phyloP scores from a whole-genome alignment of 73 alveolate genomes.

The Paramecium sexaurelia region DNA sequence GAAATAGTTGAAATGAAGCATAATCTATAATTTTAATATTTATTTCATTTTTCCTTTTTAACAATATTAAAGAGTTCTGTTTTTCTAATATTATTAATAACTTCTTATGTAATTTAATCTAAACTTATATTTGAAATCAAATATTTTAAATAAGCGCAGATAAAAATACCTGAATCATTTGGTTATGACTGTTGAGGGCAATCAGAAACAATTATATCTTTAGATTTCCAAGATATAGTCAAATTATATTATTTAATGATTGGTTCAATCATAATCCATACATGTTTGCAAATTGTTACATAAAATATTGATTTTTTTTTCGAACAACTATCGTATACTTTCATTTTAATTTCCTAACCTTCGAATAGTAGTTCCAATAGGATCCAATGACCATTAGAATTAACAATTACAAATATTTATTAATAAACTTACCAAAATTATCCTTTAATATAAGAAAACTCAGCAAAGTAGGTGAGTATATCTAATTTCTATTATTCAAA shows the following conservation, averaged over 20 bases:
- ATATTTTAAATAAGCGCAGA: background rate
- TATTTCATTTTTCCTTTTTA: constrained; percentile 7
- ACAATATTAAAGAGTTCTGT: constrained; percentile 25
- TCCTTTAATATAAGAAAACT: background rate
- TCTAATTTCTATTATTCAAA: constrained; percentile 13
- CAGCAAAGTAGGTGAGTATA: background rate
- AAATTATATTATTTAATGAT: background rate
- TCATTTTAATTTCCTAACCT: background rate
- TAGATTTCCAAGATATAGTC: background rate
- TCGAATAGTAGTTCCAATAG: background rate
- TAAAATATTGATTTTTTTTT: constrained; percentile 46
- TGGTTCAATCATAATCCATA: constrained; percentile 17
- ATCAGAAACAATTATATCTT: constrained; percentile 1
- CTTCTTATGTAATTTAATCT: background rate
- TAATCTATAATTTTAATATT: background rate
- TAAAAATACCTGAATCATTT: constrained; percentile 12
- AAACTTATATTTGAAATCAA: background rate
- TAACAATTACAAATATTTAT: background rate
- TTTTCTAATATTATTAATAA: background rate
- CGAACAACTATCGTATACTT: background rate
- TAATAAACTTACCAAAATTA: background rate
- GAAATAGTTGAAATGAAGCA: background rate
- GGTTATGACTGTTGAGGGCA: background rate
- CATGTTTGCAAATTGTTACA: background rate
- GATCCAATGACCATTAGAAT: constrained; percentile 39